Evolutionary conservation across 495 filamentous ascomycete species (phyloP), one percentile per base, ranked within the genome.

Genomic region (Penicillium turbatum): DNA sequence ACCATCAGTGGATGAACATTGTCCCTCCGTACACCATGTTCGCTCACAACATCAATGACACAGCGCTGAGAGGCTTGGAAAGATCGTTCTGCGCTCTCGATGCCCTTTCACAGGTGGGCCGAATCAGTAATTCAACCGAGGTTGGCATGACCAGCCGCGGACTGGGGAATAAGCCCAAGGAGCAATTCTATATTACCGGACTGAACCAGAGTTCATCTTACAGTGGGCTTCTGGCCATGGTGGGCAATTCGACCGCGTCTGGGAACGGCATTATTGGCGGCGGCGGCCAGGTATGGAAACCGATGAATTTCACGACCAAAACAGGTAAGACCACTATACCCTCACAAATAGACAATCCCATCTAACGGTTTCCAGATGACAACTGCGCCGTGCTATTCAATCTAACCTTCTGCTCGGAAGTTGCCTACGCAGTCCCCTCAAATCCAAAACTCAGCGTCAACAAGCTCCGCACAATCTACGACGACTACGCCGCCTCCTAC

Each of bases 401-500:
- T 63, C 82, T 99, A 15, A 68, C 77, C 3, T 92, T 97, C 68
- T 99, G 93, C 74, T 78, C 80, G 47, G 82, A 93, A 53, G 81
- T 92, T 41, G 88, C 91, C 38, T 96, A 97, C 68, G 86, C 95
- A 17, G 93, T 96, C 0, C 93, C 93, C 0, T 82, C 83, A 47
- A 93, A 95, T 61, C 79, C 85, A 4, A 51, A 63, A 5, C 44
- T 66, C 52, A 68, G 71, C 44, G 50, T 57, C 17, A 67, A 72
- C 3, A 60, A 69, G 8, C 77, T 93, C 5, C 81, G 75, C 2
- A 61, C 71, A 0, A 82, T 85, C 59, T 96, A 95, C 70, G 88
- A 96, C 61, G 61, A 80, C 24, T 75, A 82, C 50, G 82, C 88
- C 2, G 49, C 64, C 5, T 55, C 48, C 9, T 73, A 82, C 63